Base-by-base conservation (phyloP, 306 rosid genomes). In the Cucurbita maxima region DNA sequence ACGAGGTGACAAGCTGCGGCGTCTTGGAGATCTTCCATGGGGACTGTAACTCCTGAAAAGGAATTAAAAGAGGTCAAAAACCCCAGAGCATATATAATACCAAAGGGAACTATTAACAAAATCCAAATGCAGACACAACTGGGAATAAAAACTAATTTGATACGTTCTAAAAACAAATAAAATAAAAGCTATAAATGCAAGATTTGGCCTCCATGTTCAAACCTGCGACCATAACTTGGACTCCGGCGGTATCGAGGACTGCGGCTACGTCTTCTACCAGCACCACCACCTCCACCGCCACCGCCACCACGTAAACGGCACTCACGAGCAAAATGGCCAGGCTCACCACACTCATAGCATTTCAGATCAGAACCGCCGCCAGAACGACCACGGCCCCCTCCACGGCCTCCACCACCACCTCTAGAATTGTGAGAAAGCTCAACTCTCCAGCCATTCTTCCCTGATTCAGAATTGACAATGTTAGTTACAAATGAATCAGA, bases 321-420 rank as follows among this genome's bases (percentile, higher is more conserved):
- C 76, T 94, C 98, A 41, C 98, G 97, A 56, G 98, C 98, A 86
- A 94, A 94, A 73, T 94, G 98, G 54, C 98, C 98, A 55, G 98
- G 92, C 79, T 94, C 98, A 83, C 98, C 98, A 81, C 98, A 94
- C 84, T 94, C 98, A 0, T 94, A 94, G 73, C 99, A 94, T 76
- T 94, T 94, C 89, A 94, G 77, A 84, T 91, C 99, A 81, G 99
- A 94, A 73, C 99, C 96, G 2, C 99, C 96, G 3, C 99, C 96
- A 50, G 89, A 83, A 3, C 99, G 92, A 50, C 99, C 96, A 68
- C 95, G 85, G 2, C 97, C 97, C 0, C 92, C 95, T 8, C 95
- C 76, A 10, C 96, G 83, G 10, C 89, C 86, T 44, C 94, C 84
- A 36, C 89, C 89, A 10, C 97, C 97, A 37, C 86, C 91, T 84